phyloP scores from a whole-genome alignment of 192 early-diverging fungal species.

The Diversispora epigaea region DNA sequence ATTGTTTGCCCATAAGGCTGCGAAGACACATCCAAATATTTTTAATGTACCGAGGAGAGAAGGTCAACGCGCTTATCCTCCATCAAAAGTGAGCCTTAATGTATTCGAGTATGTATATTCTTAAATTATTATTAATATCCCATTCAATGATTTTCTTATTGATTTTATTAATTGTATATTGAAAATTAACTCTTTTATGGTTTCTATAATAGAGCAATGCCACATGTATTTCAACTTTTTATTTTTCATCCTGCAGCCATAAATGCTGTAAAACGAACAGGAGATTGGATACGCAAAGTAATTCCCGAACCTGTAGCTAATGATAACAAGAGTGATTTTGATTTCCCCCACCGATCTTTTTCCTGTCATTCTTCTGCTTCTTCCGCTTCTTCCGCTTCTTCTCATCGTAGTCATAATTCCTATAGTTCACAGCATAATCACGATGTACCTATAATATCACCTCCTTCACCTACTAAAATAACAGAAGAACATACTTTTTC shows the following conservation, averaged over 20 bases:
- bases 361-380: background rate
- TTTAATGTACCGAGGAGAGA: background rate
- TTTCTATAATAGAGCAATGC: conserved; percentile 40
- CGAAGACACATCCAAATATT: conserved; percentile 16
- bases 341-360: too few relatives aligned
- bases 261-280: conserved; percentile 35
- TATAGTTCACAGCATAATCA: background rate
- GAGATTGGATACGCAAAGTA: conserved; percentile 37
- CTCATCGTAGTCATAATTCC: background rate
- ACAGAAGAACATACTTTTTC: too few relatives aligned
- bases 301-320: conserved; percentile 12
- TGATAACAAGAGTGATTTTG: background rate
- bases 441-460: background rate
- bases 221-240: conserved; percentile 55
- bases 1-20: conserved; percentile 35
- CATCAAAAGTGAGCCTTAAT: conserved; percentile 36
- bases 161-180: background rate
- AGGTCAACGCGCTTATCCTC: background rate
- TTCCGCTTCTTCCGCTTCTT: background rate
- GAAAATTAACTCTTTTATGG: background rate
- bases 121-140: background rate
- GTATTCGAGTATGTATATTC: conserved; percentile 23
- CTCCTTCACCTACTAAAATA: too few relatives aligned
- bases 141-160: background rate
- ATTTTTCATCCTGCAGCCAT: conserved; percentile 41